Base-by-base conservation (phyloP, 352 stramenopile genomes). In the Phytophthora niederhauseri region DNA sequence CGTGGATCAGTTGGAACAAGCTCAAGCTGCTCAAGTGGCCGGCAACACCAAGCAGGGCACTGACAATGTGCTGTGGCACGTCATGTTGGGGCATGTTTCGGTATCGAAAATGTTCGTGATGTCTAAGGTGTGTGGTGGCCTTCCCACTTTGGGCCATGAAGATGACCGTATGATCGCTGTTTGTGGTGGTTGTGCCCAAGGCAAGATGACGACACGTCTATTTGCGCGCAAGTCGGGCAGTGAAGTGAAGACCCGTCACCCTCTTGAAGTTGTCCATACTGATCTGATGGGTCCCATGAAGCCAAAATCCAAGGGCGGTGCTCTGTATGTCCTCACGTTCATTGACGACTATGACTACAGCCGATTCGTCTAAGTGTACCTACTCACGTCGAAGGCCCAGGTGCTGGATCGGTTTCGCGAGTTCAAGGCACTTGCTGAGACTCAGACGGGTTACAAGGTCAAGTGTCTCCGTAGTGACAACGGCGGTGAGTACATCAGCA, bases 291-390 rank as follows among this genome's bases (percentile, higher is more conserved):
- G 65, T 56, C 64, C 65, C n/a, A 56, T 71, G 30, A 50, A 60
- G 19, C 45, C 63, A n/a, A 57, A 66, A 24, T 70, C 54, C 22
- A 59, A 43, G 28, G 65, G 64, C 4, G 64, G 50, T 26, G 62
- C 46, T 53, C 55, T 20, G 7, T 71, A 63, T 22, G 26, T 67
- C 8, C 20, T 72, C 12, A 64, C 36, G 11, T 73, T 68, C 30
- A 63, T 75, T 7, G 66, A 74, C 54, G 67, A 70, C 28, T 66
- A 74, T 48, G 67, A 70, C 28, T 66, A 55, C 14, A 54, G 55
- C 1, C 12, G 67, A 19, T 63, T 57, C 41, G 57, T 62, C 8
- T 14, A 61, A 28, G 50, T 57, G 24, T 71, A 71, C 20, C 20
- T 63, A 30, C 52, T 75, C 46, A 61, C 57, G 22, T 9, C 49